Evolutionary conservation across 164 flowering plant species (phyloP).

Genomic region (Aristolochia fimbriata): DNA sequence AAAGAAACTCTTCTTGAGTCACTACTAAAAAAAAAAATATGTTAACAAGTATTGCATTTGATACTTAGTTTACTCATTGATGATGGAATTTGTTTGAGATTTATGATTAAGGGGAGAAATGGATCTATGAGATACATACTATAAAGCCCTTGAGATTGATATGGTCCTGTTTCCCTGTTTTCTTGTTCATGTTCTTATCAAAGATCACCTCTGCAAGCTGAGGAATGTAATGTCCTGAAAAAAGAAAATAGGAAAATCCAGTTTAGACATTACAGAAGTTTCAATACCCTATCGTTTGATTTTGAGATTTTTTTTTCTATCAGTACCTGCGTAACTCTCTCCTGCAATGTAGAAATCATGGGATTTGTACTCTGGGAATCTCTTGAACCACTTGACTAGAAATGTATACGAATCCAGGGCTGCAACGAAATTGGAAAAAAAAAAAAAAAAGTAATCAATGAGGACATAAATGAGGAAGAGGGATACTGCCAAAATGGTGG

Average conservation of each 20-base stretch:
- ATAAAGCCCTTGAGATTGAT: slow-evolving; percentile 73
- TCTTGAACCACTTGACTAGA: slow-evolving; percentile 9
- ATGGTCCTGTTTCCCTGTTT: slow-evolving; percentile 14
- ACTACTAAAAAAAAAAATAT: no score
- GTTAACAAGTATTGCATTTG: no score
- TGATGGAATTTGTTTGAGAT: no score
- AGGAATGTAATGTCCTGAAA: slow-evolving; percentile 60
- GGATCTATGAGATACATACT: slow-evolving; percentile 18
- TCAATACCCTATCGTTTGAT: background rate
- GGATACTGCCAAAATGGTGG: slow-evolving; percentile 11
- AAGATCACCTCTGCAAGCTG: slow-evolving; percentile 55
- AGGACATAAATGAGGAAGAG: background rate
- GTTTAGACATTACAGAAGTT: background rate
- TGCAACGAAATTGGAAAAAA: background rate
- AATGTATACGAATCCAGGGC: slow-evolving; percentile 5
- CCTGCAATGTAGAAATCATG: slow-evolving; percentile 9
- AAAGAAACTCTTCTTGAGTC: no score
- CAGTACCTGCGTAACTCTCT: slow-evolving; percentile 13
- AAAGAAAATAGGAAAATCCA: no score
- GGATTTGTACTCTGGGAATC: slow-evolving; percentile 11
- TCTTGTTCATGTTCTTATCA: slow-evolving; percentile 42
- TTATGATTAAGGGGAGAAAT: background rate
- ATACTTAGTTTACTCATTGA: no score
- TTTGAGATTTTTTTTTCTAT: background rate
- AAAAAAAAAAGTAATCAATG: background rate